phyloP scores from a whole-genome alignment of 2,329 filamentous ascomycete genomes.

The Leptoxyphium fumago region DNA sequence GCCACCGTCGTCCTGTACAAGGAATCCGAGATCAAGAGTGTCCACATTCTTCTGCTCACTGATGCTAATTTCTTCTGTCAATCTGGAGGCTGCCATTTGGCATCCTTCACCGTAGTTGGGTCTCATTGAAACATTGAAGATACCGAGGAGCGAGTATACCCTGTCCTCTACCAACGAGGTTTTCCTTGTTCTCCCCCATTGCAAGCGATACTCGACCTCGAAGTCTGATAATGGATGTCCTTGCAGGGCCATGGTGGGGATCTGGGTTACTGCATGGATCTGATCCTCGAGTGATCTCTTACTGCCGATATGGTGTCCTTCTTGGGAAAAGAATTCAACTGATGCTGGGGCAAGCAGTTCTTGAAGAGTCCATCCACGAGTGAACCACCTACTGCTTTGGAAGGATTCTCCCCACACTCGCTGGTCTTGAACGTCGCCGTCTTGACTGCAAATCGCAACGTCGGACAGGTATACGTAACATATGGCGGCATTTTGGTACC shows the following conservation, averaged over 20 bases:
- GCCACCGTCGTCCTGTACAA: no score
- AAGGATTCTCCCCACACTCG: background rate
- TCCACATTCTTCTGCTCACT: no score
- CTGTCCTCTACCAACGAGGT: conserved; percentile 15
- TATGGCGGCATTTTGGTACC: conserved; percentile 6
- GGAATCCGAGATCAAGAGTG: no score
- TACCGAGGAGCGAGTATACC: conserved; percentile 16
- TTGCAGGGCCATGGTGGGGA: background rate
- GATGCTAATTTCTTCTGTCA: background rate
- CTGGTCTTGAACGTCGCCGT: background rate
- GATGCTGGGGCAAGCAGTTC: background rate
- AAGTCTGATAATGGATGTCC: background rate
- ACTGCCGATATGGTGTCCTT: background rate
- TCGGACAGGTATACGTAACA: conserved; percentile 10
- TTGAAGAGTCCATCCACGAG: conserved; percentile 1
- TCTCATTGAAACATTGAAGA: conserved; percentile 17
- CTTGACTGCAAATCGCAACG: background rate
- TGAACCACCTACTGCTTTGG: background rate
- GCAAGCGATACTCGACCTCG: conserved; percentile 8
- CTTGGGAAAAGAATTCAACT: background rate
- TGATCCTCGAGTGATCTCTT: background rate
- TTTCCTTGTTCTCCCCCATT: conserved; percentile 7
- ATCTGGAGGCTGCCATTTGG: background rate
- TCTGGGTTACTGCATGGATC: background rate
- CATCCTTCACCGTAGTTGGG: conserved; percentile 19